phyloP scores from a whole-genome alignment of 2,329 filamentous ascomycete species.

The Phialophora tarda region DNA sequence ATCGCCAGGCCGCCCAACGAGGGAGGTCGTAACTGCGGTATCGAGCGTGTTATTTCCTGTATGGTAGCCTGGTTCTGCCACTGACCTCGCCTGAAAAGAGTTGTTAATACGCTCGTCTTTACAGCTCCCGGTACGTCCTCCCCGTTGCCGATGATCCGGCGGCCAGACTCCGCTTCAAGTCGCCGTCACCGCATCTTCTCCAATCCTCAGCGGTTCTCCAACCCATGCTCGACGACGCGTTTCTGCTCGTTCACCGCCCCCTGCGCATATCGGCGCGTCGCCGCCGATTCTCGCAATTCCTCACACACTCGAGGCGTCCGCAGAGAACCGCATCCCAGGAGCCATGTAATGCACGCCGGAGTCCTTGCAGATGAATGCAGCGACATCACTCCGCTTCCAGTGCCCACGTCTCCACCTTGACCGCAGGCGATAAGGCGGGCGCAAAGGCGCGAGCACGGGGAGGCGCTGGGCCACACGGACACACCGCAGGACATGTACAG shows the following conservation, averaged over 20 bases:
- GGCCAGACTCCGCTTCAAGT: conserved; percentile 8
- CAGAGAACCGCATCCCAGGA: not conserved
- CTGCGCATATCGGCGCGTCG: conserved; percentile 16
- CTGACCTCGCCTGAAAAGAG: no score
- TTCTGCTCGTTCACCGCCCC: conserved; percentile 8
- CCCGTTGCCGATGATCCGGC: not conserved
- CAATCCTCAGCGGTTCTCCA: not conserved
- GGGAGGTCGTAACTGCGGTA: conserved; percentile 3
- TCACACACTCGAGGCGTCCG: not conserved
- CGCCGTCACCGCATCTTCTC: conserved; percentile 4
- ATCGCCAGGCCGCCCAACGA: not conserved
- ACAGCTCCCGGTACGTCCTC: not conserved
- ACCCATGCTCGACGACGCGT: not conserved
- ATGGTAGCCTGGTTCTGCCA: not conserved
- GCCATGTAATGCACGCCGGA: not conserved
- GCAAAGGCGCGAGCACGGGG: not conserved
- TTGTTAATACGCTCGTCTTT: not conserved
- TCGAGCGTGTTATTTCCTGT: not conserved
- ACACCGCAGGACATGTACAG: not conserved
- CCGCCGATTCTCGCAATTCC: conserved; percentile 19
- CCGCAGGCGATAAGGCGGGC: not conserved
- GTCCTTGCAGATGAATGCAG: conserved; percentile 25
- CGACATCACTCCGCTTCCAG: conserved; percentile 3
- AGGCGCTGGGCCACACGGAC: not conserved
- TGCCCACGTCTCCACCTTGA: conserved; percentile 7